Base-by-base conservation (phyloP, 2,329 filamentous ascomycete genomes). In the Alternaria triticina region DNA sequence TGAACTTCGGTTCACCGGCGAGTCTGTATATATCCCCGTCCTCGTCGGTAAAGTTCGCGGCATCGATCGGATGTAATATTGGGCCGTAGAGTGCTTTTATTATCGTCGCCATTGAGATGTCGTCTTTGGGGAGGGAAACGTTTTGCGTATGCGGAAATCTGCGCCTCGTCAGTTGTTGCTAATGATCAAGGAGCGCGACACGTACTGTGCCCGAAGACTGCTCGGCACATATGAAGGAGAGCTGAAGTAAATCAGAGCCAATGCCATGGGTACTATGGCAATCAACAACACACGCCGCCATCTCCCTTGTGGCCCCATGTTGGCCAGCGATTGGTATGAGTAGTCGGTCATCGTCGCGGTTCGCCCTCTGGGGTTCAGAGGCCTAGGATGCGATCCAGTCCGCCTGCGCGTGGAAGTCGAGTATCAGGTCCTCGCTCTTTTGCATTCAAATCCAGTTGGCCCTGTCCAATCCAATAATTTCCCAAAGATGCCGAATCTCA, bases 1-100 rank as follows among this genome's bases (percentile, higher is more conserved):
- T 79, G 68, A 77, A 79, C 23, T 70, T 72, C 5, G 77, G 76
- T 57, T 74, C 66, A 47, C 73, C 73, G 28, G 69, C 62, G 45
- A 79, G 72, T 54, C 65, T 68, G 65, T 77, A 75, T n/a, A 74
- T 54, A 36, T 76, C 72, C 50, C 78, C 77, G 43, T 80, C 78
- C 49, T 79, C 77, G 64, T 79, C 77, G 58, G 76, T 79, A 66
- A 80, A 80, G 62, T 78, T 79, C 9, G 70, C 64, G 10, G 77
- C 77, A 50, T 74, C 73, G 55, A 80, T 67, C 5, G 77, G 77
- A 58, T 79, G 78, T 17, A 79, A 54, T 44, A 79, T 74, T 47
- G 77, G 77, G 47, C 69, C 69, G 63, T 79, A 80, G 45, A 80
- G 75, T 60, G 75, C 74, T 68, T 77, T 77, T 54, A 80, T 75